Conservation (phyloP, 1,284 basidiomycete genomes). For the Cutaneotrichosporon sp. region DNA sequence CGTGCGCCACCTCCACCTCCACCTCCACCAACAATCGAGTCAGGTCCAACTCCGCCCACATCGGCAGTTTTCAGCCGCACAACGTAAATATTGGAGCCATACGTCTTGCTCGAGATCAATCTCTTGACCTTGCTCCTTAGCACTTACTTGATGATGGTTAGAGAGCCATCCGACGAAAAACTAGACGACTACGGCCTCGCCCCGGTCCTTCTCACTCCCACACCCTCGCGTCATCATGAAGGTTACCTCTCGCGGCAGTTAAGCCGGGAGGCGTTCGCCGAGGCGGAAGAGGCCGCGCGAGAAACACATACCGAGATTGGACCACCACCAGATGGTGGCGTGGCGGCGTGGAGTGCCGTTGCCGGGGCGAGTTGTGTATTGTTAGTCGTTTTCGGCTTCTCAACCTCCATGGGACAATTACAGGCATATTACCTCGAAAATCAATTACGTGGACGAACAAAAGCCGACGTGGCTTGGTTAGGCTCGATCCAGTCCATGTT, state of each 20-base stretch:
- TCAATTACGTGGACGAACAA: constrained; percentile 39
- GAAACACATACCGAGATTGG: constrained; percentile 19
- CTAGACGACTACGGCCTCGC: not conserved
- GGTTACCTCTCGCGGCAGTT: constrained; percentile 3
- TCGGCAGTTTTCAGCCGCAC: no score
- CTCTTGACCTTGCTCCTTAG: not conserved
- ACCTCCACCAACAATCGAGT: no score
- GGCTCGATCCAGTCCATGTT: constrained; percentile 40
- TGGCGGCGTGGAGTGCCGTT: constrained; percentile 47
- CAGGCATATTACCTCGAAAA: constrained; percentile 42
- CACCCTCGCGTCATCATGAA: not conserved
- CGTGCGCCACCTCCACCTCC: no score
- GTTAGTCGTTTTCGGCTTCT: constrained; percentile 48
- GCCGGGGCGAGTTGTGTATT: constrained; percentile 37
- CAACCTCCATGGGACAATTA: constrained; percentile 47
- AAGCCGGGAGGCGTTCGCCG: not conserved
- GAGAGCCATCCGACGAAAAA: not conserved
- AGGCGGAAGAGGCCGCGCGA: not conserved
- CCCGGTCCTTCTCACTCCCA: not conserved
- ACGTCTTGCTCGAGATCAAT: no score
- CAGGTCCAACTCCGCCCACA: no score
- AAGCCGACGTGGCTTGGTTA: constrained; percentile 48
- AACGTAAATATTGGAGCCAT: no score
- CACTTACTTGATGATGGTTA: no score
- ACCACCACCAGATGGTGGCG: constrained; percentile 50